These are phyloP conservation scores for Torulaspora delbrueckii DNA, from an alignment of 805 yeast species.

Conservation along the genomic window DNA sequence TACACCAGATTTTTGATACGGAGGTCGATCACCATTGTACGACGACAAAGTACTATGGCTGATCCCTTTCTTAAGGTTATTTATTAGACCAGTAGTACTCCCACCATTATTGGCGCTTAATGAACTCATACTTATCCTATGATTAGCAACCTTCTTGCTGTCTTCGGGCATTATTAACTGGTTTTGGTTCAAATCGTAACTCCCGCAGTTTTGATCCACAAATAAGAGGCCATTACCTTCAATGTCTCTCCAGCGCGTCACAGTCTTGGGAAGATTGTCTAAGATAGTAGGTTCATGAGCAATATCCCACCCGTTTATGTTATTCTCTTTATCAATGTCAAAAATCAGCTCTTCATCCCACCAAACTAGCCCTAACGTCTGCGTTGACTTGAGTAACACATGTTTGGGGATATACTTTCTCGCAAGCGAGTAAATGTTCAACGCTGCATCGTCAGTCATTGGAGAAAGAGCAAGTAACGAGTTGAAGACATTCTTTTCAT, in stretches of 20 bases:
- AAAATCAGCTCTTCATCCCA: constrained; percentile 34
- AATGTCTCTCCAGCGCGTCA: constrained; percentile 35
- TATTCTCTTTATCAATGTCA: constrained; percentile 32
- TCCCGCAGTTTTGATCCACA: constrained; percentile 27
- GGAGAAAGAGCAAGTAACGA: constrained; percentile 72
- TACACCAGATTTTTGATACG: constrained; percentile 11
- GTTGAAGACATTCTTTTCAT: constrained; percentile 39
- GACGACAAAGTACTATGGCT: constrained; percentile 18
- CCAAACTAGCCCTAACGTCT: constrained; percentile 36
- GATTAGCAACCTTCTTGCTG: constrained; percentile 5
- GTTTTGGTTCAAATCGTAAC: constrained; percentile 17
- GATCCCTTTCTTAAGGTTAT: constrained; percentile 17
- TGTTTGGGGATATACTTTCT: constrained; percentile 69
- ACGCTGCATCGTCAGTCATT: constrained; percentile 61
- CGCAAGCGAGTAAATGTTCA: constrained; percentile 63
- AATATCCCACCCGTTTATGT: constrained; percentile 34
- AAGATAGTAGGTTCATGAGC: constrained; percentile 31
- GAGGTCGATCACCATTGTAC: constrained; percentile 16
- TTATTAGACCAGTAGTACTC: constrained; percentile 8
- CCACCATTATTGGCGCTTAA: constrained; percentile 1
- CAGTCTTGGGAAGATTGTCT: constrained; percentile 27
- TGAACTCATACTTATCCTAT: constrained; percentile 8
- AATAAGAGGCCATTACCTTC: constrained; percentile 35
- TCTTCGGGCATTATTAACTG: constrained; percentile 10
- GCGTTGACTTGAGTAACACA: constrained; percentile 32